Conservation (phyloP, 202 grass and related monocot genomes). For the Dendrocalamus latiflorus region DNA sequence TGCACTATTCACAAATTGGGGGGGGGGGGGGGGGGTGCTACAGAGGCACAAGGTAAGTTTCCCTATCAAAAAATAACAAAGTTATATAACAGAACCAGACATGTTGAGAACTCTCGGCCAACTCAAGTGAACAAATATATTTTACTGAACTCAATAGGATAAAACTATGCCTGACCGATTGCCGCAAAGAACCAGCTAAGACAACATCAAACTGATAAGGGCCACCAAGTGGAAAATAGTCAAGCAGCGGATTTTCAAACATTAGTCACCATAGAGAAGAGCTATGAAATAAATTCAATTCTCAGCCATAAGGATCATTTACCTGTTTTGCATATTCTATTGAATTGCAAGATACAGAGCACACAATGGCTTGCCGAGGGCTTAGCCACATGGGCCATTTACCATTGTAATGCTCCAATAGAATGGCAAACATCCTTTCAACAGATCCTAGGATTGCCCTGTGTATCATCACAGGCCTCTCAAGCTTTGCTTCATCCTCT, state of each 20-base stretch:
- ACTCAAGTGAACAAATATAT: background rate
- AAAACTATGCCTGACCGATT: background rate
- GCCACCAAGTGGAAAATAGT: background rate
- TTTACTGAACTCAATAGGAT: background rate
- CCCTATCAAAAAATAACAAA: background rate
- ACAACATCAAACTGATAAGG: background rate
- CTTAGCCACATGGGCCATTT: constrained; percentile 99
- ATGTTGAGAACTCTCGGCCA: background rate
- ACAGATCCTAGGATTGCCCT: constrained; percentile 91
- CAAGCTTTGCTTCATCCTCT: constrained; percentile 92
- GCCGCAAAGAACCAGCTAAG: background rate
- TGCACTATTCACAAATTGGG: background rate
- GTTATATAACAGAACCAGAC: background rate
- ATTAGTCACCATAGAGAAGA: background rate
- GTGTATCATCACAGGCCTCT: constrained; percentile 98
- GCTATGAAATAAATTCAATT: constrained; percentile 21
- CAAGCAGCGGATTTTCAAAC: background rate
- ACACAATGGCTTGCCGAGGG: constrained; percentile 95
- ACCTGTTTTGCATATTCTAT: constrained; percentile 77
- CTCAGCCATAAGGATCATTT: constrained; percentile 8
- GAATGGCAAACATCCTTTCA: constrained; percentile 98
- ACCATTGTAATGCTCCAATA: constrained; percentile 98
- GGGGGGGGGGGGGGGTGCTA: background rate
- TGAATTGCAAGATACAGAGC: constrained; percentile 65
- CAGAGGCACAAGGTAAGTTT: background rate